phyloP scores from a whole-genome alignment of 1,284 basidiomycete species.

The Tilletia setariae region DNA sequence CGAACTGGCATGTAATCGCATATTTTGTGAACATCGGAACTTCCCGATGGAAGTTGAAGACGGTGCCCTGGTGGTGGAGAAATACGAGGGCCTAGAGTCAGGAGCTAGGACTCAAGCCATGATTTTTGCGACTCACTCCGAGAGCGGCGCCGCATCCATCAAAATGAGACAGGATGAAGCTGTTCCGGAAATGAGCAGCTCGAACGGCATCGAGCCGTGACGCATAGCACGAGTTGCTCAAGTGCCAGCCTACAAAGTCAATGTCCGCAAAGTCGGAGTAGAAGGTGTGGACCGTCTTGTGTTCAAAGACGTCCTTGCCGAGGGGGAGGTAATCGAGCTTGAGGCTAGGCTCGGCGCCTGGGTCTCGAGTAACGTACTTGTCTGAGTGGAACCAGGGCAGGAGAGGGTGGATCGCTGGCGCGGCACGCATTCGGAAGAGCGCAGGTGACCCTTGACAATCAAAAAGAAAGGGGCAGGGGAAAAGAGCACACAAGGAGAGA shows the following conservation, averaged over 20 bases:
- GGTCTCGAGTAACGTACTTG: constrained; percentile 17
- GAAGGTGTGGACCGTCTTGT: constrained; percentile 23
- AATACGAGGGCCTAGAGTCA: no score
- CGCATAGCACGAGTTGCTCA: constrained; percentile 38
- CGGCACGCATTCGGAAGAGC: constrained; percentile 11
- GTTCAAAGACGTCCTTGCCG: constrained; percentile 35
- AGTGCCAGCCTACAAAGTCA: constrained; percentile 36
- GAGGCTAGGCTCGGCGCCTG: constrained; percentile 26
- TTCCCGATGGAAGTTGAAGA: constrained; percentile 39
- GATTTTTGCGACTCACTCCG: not conserved
- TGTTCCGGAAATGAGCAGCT: constrained; percentile 27
- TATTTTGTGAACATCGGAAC: constrained; percentile 35
- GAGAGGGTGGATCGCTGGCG: constrained; percentile 17
- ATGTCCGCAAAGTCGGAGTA: constrained; percentile 34
- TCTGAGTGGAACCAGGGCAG: constrained; percentile 20
- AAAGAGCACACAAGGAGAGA: no score
- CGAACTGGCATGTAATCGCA: constrained; percentile 30
- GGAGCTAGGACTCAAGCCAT: not conserved
- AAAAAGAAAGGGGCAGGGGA: no score
- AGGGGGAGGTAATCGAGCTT: constrained; percentile 29
- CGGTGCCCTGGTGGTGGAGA: constrained; percentile 20
- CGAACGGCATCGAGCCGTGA: constrained; percentile 33
- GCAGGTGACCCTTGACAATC: not conserved
- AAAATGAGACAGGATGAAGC: constrained; percentile 31
- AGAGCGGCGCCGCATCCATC: not conserved